Conservation (phyloP, 2,329 filamentous ascomycete genomes). For the Nigrospora osmanthi region DNA sequence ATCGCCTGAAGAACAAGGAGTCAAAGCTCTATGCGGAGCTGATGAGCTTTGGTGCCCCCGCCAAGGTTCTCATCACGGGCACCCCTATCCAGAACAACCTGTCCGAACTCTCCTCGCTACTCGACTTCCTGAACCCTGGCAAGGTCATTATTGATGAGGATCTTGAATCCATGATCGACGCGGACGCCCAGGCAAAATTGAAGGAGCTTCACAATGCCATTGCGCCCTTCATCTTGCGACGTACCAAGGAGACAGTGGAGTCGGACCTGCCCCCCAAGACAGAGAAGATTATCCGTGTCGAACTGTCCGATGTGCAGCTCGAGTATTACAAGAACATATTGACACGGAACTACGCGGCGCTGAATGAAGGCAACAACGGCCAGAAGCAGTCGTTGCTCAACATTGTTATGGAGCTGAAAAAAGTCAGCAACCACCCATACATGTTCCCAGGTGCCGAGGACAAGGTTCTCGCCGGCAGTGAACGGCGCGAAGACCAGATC, state of each 20-base stretch:
- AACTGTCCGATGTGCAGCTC: slow-evolving; percentile 89
- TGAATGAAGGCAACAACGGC: slow-evolving; percentile 83
- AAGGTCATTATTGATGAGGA: slow-evolving; percentile 86
- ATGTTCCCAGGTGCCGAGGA: slow-evolving; percentile 96
- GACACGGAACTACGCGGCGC: slow-evolving; percentile 88
- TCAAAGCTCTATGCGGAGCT: slow-evolving; percentile 87
- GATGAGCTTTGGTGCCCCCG: slow-evolving; percentile 77
- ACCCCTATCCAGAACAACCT: slow-evolving; percentile 97
- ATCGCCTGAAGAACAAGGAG: slow-evolving; percentile 92
- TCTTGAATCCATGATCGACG: slow-evolving; percentile 69
- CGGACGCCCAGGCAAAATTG: slow-evolving; percentile 80
- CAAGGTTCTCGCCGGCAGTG: slow-evolving; percentile 72
- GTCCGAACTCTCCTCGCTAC: slow-evolving; percentile 80
- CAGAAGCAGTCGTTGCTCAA: slow-evolving; percentile 94
- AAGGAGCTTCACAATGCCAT: slow-evolving; percentile 79
- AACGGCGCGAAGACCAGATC: slow-evolving; percentile 79
- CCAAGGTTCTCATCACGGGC: slow-evolving; percentile 87
- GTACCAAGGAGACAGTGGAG: slow-evolving; percentile 96
- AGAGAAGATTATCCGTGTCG: slow-evolving; percentile 97
- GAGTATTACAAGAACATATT: slow-evolving; percentile 99
- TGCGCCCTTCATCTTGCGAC: slow-evolving; percentile 87
- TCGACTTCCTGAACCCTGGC: slow-evolving; percentile 97
- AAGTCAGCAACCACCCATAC: slow-evolving; percentile 97
- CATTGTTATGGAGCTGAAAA: slow-evolving; percentile 99
- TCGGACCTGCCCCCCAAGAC: slow-evolving; percentile 94